phyloP scores from a whole-genome alignment of 371 early-diverging fungal species.

The Mucor irregularis region DNA sequence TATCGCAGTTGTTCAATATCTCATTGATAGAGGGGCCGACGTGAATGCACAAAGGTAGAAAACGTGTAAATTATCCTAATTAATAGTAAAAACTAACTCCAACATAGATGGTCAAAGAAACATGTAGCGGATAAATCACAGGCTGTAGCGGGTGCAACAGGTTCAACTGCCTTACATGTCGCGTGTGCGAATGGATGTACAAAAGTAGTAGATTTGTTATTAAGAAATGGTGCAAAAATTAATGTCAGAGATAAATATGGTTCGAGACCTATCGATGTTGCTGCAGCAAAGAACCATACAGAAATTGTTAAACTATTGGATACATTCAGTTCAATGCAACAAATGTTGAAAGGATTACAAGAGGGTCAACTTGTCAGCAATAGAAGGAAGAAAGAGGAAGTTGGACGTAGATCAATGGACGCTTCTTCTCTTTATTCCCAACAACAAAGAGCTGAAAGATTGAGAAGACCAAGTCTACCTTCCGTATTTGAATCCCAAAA shows the following conservation, averaged over 20 bases:
- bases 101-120: slow-evolving; percentile 36
- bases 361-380: slow-evolving; percentile 8
- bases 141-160: slow-evolving; percentile 43
- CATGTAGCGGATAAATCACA: slow-evolving; percentile 29
- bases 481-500: slow-evolving; percentile 22
- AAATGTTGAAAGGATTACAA: slow-evolving; percentile 28
- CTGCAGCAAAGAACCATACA: slow-evolving; percentile 53
- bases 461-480: slow-evolving; percentile 26
- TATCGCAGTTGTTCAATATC: slow-evolving; percentile 65
- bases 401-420: slow-evolving; percentile 23
- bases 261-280: slow-evolving; percentile 58
- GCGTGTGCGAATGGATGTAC: slow-evolving; percentile 73
- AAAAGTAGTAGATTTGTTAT: slow-evolving; percentile 58
- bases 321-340: slow-evolving; percentile 24
- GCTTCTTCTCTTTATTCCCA: slow-evolving; percentile 2
- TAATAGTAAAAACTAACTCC: background rate
- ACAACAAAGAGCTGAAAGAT: slow-evolving; percentile 10
- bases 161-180: slow-evolving; percentile 75
- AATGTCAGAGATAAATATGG: slow-evolving; percentile 69
- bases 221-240: slow-evolving; percentile 61
- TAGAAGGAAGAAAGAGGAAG: background rate
- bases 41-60: slow-evolving; percentile 64
- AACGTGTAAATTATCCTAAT: background rate
- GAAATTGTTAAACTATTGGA: slow-evolving; percentile 52
- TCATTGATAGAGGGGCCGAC: slow-evolving; percentile 74